phyloP scores from a whole-genome alignment of 257 asterid genomes.

The Haberlea rhodopensis region DNA sequence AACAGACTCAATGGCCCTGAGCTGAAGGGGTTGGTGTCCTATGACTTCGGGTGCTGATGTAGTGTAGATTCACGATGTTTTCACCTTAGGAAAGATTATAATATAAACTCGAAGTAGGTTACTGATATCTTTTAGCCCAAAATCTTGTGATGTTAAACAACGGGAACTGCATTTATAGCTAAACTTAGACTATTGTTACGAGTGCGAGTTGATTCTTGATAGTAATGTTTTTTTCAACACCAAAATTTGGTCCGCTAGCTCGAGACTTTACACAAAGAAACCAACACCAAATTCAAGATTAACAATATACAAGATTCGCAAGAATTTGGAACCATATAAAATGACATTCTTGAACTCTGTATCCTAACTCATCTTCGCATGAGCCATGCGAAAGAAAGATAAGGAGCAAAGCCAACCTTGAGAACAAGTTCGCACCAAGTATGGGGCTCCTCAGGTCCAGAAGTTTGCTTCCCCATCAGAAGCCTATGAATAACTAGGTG shows the following conservation, averaged over 20 bases:
- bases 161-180: neutral
- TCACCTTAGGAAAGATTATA: neutral
- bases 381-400: too few species aligned
- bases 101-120: neutral
- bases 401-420: too few species aligned
- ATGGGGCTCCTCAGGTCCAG: neutral
- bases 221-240: neutral
- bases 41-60: slow-evolving; percentile 79
- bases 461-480: slow-evolving; percentile 26
- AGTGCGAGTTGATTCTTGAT: neutral
- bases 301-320: too few species aligned
- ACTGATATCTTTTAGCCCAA: neutral
- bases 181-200: neutral
- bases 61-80: neutral
- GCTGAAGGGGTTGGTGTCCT: slow-evolving; percentile 77
- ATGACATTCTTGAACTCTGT: too few species aligned
- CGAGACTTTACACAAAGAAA: too few species aligned
- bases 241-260: neutral
- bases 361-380: too few species aligned
- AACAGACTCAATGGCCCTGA: slow-evolving; percentile 81
- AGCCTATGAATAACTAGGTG: slow-evolving; percentile 28
- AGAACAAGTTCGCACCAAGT: too few species aligned
- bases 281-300: too few species aligned
- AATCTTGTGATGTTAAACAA: neutral
- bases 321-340: too few species aligned